Percentiles rank a stretch among this genome's conserved stretches.
Conservation (phyloP, 176 grass and related monocot species). For the Juncus effusus region DNA sequence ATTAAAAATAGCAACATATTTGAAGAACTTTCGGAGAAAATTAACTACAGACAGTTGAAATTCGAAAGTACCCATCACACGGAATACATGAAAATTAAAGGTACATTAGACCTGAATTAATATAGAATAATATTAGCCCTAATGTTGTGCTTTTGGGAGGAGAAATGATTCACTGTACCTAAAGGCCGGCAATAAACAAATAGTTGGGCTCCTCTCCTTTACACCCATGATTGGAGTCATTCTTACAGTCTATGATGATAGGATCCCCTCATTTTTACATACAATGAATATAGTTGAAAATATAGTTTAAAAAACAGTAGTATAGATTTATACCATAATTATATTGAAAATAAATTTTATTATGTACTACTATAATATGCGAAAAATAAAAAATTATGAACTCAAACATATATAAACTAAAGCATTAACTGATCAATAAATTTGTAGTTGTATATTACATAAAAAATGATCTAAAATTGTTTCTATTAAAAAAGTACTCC, state of each 20-base stretch:
- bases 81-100: background rate
- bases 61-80: background rate
- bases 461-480: too few species aligned
- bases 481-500: too few species aligned
- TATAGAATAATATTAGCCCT: conserved; percentile 6
- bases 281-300: background rate
- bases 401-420: too few species aligned
- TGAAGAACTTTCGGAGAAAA: background rate
- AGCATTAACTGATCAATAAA: too few species aligned
- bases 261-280: background rate
- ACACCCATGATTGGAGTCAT: background rate
- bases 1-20: background rate
- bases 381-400: too few species aligned
- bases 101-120: conserved; percentile 10
- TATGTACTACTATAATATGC: too few species aligned
- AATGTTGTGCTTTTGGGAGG: conserved; percentile 26
- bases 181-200: conserved; percentile 31
- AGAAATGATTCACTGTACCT: conserved; percentile 25
- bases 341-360: too few species aligned
- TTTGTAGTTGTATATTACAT: too few species aligned
- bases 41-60: background rate
- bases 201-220: conserved; percentile 11
- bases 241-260: background rate
- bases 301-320: too few species aligned
- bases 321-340: too few species aligned